Evolutionary conservation across 2,329 filamentous ascomycete species (phyloP).

Genomic region (Sarocladiaceae sp.): DNA sequence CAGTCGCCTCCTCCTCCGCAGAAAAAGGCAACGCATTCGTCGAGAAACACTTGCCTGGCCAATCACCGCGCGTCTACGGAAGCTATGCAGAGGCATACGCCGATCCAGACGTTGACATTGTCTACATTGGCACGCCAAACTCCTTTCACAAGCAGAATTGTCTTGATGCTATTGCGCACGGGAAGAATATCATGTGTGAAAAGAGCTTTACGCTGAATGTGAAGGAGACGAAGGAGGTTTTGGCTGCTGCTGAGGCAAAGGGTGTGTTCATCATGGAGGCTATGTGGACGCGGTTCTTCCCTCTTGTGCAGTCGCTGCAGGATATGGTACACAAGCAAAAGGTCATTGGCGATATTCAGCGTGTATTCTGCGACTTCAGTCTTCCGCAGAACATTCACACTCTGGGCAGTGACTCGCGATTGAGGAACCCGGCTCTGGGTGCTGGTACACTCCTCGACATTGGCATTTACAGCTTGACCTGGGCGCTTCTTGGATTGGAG

Average conservation of each 20-base stretch:
- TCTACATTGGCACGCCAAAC: constrained; percentile 43
- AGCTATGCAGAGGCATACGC: constrained; percentile 35
- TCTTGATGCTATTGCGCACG: constrained; percentile 35
- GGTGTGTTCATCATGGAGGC: constrained; percentile 41
- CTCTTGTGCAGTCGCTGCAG: constrained; percentile 29
- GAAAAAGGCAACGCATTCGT: constrained; percentile 34
- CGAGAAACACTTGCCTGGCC: constrained; percentile 22
- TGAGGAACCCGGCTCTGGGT: constrained; percentile 34
- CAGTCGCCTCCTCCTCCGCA: constrained; percentile 34
- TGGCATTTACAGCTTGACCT: constrained; percentile 39
- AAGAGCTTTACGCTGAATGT: constrained; percentile 40
- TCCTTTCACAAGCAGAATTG: constrained; percentile 38
- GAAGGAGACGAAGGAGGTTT: constrained; percentile 32
- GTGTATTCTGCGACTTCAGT: constrained; percentile 35
- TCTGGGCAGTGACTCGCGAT: constrained; percentile 24
- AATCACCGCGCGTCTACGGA: constrained; percentile 29
- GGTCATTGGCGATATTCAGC: constrained; percentile 32
- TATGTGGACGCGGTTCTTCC: constrained; percentile 41
- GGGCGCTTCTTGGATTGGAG: constrained; percentile 29
- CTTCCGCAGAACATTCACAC: constrained; percentile 29
- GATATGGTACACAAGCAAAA: constrained; percentile 33
- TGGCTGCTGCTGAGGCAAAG: constrained; percentile 31
- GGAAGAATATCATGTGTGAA: constrained; percentile 42
- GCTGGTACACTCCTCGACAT: constrained; percentile 39
- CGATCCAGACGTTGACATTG: constrained; percentile 36